phyloP scores from a whole-genome alignment of 164 flowering plant species.

The Kalanchoe fedtschenkoi region DNA sequence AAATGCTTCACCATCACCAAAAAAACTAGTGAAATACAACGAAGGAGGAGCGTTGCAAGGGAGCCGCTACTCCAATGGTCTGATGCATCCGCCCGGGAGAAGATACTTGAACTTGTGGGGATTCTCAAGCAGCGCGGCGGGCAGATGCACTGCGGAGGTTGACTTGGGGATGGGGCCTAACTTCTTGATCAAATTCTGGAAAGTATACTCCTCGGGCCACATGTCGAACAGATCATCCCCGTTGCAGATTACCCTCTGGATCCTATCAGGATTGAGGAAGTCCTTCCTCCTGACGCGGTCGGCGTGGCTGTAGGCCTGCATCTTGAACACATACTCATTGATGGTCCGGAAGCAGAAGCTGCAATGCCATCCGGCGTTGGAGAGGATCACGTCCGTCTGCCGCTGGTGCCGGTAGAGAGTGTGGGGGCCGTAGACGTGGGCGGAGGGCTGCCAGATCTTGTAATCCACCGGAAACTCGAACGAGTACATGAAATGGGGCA shows the following conservation, averaged over 20 bases:
- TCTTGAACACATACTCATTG: conserved; percentile 36
- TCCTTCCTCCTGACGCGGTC: conserved; percentile 36
- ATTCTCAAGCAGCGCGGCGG: conserved; percentile 34
- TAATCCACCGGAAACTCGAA: conserved; percentile 58
- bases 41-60: no score
- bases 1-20: no score
- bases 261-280: conserved; percentile 24
- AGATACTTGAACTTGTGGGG: conserved; percentile 39
- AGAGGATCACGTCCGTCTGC: conserved; percentile 25
- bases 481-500: conserved; percentile 45
- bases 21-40: no score
- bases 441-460: conserved; percentile 42
- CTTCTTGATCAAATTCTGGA: conserved; percentile 39
- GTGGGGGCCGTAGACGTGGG: conserved; percentile 21
- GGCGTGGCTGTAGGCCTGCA: conserved; percentile 59
- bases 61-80: conserved; percentile 9
- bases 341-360: conserved; percentile 43
- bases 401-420: conserved; percentile 43
- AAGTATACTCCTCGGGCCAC: conserved; percentile 52
- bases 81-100: conserved; percentile 46
- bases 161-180: conserved; percentile 47
- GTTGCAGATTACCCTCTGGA: conserved; percentile 35
- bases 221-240: conserved; percentile 55
- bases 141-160: conserved; percentile 54
- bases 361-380: conserved; percentile 60